Evolutionary conservation across 306 rosid species (phyloP), one percentile per base, ranked within the genome.

Genomic region (Pueraria montana): DNA sequence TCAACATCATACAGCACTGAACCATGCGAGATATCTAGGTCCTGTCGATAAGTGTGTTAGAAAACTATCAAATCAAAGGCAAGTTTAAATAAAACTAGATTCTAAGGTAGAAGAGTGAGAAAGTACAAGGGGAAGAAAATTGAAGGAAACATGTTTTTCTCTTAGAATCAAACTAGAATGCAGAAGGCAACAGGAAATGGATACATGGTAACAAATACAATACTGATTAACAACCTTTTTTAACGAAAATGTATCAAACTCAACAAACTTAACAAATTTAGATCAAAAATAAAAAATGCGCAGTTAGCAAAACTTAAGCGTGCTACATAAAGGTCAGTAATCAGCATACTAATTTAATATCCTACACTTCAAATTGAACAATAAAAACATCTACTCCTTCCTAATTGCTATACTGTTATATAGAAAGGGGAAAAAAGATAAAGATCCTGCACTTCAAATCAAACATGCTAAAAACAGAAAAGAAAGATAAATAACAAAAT

Each of bases 1-100:
- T 94, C 98, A 74, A 94, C 92, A 52, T 94, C 87, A 71, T 59
- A 83, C 78, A 96, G 87, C 76, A 96, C 92, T 59, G 96, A 90
- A 66, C 83, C 93, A 48, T 86, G 74, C 48, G 97, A 94, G 87
- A 96, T 91, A 89, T 96, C 97, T 82, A 96, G 87, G 74, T 92
- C 98, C 98, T 96, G 92, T 78, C 21, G 18, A 77, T 38, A 81
- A 83, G 78, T 52, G 58, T 16, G 80, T 81, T 80, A 71, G 74
- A 83, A 48, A 87, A 81, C 56, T 11, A 81, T 23, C 23, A 74
- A 75, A 83, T 67, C 52, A 53, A 80, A 82, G 52, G 56, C 48
- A 77, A 70, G 66, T 24, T 48, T 76, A 55, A 64, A 40, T n/a
- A 36, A 56, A 74, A 80, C 20, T 21, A 64, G 68, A 85, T 62